Evolutionary conservation across 2,329 filamentous ascomycete species (phyloP).

Genomic region (Blastomyces silverae): DNA sequence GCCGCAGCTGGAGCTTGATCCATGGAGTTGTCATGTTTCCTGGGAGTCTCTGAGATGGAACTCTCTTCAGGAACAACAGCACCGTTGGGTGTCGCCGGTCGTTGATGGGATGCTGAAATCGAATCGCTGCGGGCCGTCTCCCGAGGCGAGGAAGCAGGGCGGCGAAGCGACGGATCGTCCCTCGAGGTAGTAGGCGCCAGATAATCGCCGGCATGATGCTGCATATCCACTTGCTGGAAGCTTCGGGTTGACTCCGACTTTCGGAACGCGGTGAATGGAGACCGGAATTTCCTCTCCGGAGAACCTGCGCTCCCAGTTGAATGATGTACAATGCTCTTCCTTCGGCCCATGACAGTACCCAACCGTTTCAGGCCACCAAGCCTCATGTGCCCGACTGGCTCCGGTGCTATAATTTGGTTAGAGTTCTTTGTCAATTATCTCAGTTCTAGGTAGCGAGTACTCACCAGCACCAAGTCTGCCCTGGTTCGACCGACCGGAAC

Average conservation of each 20-base stretch:
- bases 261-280: conserved; percentile 33
- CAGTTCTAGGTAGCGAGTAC: conserved; percentile 18
- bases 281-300: conserved; percentile 39
- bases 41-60: background rate
- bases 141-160: conserved; percentile 16
- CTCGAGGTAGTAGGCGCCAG: conserved; percentile 24
- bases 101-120: background rate
- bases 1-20: background rate
- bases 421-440: conserved; percentile 5
- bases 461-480: conserved; percentile 34
- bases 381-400: conserved; percentile 38
- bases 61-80: background rate
- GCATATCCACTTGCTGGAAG: conserved; percentile 26
- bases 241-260: conserved; percentile 22
- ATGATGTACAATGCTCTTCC: conserved; percentile 40
- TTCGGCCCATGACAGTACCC: conserved; percentile 44
- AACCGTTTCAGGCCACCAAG: conserved; percentile 42
- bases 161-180: conserved; percentile 16
- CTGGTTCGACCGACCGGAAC: conserved; percentile 45
- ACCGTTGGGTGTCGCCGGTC: conserved; percentile 10
- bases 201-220: conserved; percentile 24
- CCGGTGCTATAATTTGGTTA: conserved; percentile 28
- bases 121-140: conserved; percentile 6
- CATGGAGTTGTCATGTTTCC: background rate
- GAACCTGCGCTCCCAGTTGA: conserved; percentile 27